Conservation (phyloP, 768 basidiomycete species). For the Hypholoma sublateritium region DNA sequence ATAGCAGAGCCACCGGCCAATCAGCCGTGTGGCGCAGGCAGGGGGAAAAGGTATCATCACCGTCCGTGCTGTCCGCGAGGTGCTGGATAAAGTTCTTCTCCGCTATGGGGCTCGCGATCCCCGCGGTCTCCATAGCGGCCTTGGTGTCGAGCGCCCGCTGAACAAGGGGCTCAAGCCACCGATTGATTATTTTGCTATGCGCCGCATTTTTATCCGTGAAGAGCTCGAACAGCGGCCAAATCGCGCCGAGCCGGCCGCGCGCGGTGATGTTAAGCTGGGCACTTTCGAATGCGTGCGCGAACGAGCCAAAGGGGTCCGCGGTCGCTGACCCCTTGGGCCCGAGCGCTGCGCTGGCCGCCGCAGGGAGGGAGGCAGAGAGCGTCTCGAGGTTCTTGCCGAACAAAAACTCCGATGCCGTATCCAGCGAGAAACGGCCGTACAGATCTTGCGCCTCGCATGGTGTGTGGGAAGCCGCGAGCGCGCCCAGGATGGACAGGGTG, state of each 20-base stretch:
- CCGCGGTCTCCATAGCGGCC: constrained; percentile 33
- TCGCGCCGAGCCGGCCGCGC: constrained; percentile 50
- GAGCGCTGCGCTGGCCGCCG: constrained; percentile 41
- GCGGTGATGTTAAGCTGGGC: constrained; percentile 52
- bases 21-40: too few species aligned
- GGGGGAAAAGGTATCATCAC: constrained; percentile 31
- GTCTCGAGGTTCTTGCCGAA: constrained; percentile 68
- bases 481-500: constrained; percentile 50
- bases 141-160: constrained; percentile 49
- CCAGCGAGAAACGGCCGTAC: constrained; percentile 65
- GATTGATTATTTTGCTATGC: constrained; percentile 51
- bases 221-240: constrained; percentile 64
- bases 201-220: constrained; percentile 51
- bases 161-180: constrained; percentile 66
- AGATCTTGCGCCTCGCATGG: constrained; percentile 70
- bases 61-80: constrained; percentile 62
- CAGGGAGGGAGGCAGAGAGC: constrained; percentile 52
- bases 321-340: constrained; percentile 63
- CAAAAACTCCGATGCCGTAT: constrained; percentile 72
- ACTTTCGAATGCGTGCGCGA: constrained; percentile 57
- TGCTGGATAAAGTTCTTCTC: constrained; percentile 70
- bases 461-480: constrained; percentile 32
- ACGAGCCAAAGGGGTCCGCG: constrained; percentile 60
- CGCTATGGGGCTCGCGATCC: constrained; percentile 35
- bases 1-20: not conserved